phyloP scores from a whole-genome alignment of 768 basidiomycete genomes.

The Amanita pallidorosea region DNA sequence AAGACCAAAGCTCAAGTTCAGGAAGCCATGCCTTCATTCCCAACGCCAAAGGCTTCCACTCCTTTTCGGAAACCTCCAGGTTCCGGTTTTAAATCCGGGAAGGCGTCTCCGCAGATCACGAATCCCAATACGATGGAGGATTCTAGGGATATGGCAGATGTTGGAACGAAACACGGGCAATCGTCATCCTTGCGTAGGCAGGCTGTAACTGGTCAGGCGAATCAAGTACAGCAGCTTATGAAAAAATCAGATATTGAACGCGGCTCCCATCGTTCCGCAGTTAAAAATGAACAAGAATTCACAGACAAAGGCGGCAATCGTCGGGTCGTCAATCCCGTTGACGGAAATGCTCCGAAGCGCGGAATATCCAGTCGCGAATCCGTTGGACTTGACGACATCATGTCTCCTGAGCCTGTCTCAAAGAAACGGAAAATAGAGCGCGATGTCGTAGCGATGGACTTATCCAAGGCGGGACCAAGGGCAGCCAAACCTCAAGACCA shows the following conservation, averaged over 20 bases:
- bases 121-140: neutral
- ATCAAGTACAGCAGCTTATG: neutral
- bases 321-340: neutral
- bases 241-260: neutral
- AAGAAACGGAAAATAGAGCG: slow-evolving; percentile 2
- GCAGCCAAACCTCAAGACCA: neutral
- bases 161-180: neutral
- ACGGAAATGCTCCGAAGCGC: neutral
- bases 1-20: neutral
- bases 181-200: neutral
- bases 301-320: neutral
- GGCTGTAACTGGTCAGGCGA: neutral
- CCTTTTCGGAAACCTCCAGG: slow-evolving; percentile 26
- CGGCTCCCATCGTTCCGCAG: neutral
- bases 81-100: slow-evolving; percentile 34
- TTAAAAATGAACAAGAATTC: neutral
- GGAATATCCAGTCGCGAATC: neutral
- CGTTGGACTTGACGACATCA: neutral
- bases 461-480: neutral
- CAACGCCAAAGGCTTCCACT: neutral
- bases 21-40: neutral
- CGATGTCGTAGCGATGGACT: neutral
- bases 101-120: slow-evolving; percentile 15
- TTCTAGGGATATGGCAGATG: neutral
- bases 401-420: neutral